Percentiles rank a stretch among this genome's conserved stretches.
phyloP scores from a whole-genome alignment of 2,329 filamentous ascomycete species.

The Aspergillus versicolor region DNA sequence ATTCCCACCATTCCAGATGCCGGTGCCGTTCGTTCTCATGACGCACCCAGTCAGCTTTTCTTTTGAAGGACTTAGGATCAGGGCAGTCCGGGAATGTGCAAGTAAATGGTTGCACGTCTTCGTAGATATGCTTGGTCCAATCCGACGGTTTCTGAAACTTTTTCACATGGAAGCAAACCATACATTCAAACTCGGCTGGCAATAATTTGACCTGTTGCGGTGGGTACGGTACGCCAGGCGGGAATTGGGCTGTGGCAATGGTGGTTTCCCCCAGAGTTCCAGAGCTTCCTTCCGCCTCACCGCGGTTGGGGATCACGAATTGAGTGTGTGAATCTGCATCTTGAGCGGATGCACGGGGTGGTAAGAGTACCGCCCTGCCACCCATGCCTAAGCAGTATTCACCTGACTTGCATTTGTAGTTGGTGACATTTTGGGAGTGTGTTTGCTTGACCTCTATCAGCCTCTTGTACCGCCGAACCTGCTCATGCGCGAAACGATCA shows the following conservation, averaged over 20 bases:
- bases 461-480: constrained; percentile 74
- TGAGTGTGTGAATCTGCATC: constrained; percentile 58
- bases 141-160: constrained; percentile 88
- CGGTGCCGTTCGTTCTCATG: constrained; percentile 91
- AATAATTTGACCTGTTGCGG: constrained; percentile 63
- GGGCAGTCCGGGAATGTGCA: constrained; percentile 83
- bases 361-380: constrained; percentile 63
- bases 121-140: constrained; percentile 95
- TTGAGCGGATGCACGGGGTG: constrained; percentile 53
- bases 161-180: constrained; percentile 80
- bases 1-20: constrained; percentile 88
- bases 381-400: constrained; percentile 65
- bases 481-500: constrained; percentile 79
- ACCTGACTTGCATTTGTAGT: constrained; percentile 59
- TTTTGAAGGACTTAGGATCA: constrained; percentile 88
- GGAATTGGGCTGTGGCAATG: constrained; percentile 72
- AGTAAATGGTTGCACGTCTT: constrained; percentile 89
- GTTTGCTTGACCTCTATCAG: constrained; percentile 69
- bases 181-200: constrained; percentile 86
- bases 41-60: constrained; percentile 92
- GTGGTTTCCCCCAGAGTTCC: constrained; percentile 66
- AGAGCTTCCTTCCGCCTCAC: constrained; percentile 63
- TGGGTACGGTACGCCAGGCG: constrained; percentile 76
- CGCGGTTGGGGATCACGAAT: constrained; percentile 56
- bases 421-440: constrained; percentile 62